Evolutionary conservation across 257 asterid genomes (phyloP), one percentile per base, ranked within the genome.

Genomic region (Parsonsia alboflavescens): DNA sequence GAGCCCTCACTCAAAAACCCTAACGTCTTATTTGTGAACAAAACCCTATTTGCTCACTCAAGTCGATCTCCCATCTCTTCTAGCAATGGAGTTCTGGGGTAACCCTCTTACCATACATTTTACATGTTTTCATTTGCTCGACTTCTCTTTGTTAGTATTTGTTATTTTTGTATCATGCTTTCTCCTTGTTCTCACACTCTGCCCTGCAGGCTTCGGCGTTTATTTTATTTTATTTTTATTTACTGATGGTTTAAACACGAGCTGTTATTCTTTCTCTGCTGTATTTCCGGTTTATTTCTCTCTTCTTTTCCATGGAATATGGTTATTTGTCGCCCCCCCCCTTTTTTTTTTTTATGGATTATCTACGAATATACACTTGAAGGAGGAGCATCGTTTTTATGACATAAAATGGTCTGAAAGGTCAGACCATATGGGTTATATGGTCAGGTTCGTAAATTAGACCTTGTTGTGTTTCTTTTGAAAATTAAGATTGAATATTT

Each of bases 41-140:
- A 77, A n/a, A 52, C 1, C 42, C 26, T 19, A 73, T 72, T 36
- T 70, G 58, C 41, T 65, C n/a, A n/a, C 56, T 67, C 73, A 26
- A 30, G 41, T 4, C 0, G 30, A 1, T 7, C 70, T 49, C n/a
- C 10, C 39, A 33, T 33, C 54, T 15, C 54, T 54, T 26, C 30
- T 74, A 42, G 75, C 73, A 46, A 90, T 88, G 96, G 89, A 88
- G 81, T 90, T 90, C 63, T 90, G 96, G 96, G 90, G 96, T 88
- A 83, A 70, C 48, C 0, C 61, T 76, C 49, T 77, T 49, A n/a
- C 28, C 12, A 21, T 54, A 28, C 12, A 21, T 54, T 54, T 54
- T 19, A 1, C 50, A 2, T 48, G 12, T 3, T 17, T 49, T 10
- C 9, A 54, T 54, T 54, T 1, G 0, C 21, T 2, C 3, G 2